A percentile compares a stretch with the other conserved stretches of the same genome.
Evolutionary conservation across 73 alveolate genomes (phyloP).

Genomic region (Paramecium tetraurelia): DNA sequence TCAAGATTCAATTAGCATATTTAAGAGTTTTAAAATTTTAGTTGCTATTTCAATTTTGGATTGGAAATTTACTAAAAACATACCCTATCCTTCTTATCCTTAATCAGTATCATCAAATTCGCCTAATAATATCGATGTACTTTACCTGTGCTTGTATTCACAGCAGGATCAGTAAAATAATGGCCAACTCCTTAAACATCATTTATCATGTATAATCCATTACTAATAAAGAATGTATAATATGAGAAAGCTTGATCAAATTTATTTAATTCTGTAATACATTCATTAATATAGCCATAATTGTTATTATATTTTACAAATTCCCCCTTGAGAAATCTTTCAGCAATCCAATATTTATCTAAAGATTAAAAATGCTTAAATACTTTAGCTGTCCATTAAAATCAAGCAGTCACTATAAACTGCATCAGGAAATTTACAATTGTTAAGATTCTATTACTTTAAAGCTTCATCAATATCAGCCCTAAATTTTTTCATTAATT

Average conservation of each 20-base stretch:
- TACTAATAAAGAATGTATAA: slow-evolving; percentile 13
- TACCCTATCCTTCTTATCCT: slow-evolving; percentile 10
- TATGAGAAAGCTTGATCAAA: slow-evolving; percentile 4
- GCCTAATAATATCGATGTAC: background rate
- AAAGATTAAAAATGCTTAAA: background rate
- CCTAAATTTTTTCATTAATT: background rate
- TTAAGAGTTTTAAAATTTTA: background rate
- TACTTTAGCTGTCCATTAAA: background rate
- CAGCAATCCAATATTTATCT: slow-evolving; percentile 24
- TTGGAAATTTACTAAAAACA: background rate
- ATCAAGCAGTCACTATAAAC: background rate
- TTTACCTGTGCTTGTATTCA: background rate
- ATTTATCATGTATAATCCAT: background rate
- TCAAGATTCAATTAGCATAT: background rate
- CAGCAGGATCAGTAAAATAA: slow-evolving; percentile 44
- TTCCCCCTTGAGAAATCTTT: slow-evolving; percentile 38
- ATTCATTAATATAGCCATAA: background rate
- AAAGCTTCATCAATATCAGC: background rate
- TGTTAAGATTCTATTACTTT: background rate
- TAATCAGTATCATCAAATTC: slow-evolving; percentile 45
- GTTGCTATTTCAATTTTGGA: background rate
- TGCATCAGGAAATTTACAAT: background rate
- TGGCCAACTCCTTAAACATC: slow-evolving; percentile 38
- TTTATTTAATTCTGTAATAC: background rate
- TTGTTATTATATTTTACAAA: slow-evolving; percentile 34